Evolutionary conservation across 139 green algal species (phyloP).

Genomic region (Chlorella sp.): DNA sequence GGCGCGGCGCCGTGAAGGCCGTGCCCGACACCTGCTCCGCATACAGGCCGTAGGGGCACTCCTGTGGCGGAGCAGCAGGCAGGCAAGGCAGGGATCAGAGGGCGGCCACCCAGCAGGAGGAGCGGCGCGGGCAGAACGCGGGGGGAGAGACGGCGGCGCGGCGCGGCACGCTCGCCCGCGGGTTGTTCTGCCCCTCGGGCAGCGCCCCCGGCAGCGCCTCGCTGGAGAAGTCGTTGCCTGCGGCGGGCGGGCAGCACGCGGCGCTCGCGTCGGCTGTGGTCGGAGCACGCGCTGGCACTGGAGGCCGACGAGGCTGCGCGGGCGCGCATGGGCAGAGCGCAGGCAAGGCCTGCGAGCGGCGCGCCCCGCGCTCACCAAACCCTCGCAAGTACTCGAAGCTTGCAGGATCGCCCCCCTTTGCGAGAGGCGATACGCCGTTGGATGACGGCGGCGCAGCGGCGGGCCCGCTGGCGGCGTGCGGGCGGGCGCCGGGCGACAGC

Average conservation of each 20-base stretch:
- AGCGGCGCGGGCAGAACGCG: background rate
- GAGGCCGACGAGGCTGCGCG: no score
- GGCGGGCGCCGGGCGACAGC: no score
- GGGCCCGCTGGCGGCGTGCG: no score
- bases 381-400: no score
- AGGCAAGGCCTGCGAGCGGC: no score
- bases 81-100: background rate
- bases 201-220: conserved; percentile 88
- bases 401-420: no score
- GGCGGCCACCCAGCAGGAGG: background rate
- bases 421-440: no score
- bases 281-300: no score
- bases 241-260: background rate
- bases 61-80: conserved; percentile 14
- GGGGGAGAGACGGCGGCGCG: background rate
- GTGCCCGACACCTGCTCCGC: conserved; percentile 92
- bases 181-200: conserved; percentile 89
- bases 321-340: no score
- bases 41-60: conserved; percentile 89
- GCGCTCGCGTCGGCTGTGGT: no score
- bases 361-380: no score
- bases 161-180: conserved; percentile 40
- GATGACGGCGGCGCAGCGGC: no score
- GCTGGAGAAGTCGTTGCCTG: conserved; percentile 84
- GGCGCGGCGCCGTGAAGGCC: conserved; percentile 89